Base-by-base conservation (phyloP, 441 rosid genomes). In the Erysimum cheiri region DNA sequence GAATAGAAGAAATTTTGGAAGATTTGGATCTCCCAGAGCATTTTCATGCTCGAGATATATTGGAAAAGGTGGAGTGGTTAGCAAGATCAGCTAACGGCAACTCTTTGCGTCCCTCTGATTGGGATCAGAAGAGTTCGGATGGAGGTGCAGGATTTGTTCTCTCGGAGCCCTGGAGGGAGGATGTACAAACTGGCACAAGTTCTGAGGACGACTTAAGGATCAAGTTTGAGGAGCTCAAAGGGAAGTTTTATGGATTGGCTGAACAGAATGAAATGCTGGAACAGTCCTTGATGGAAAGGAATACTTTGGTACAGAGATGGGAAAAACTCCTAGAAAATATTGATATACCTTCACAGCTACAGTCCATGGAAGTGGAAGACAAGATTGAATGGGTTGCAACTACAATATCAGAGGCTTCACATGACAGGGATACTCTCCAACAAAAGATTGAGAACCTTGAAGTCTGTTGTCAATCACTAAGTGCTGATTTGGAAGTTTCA, bases 211-310 rank as follows among this genome's bases (percentile, higher is more conserved):
- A 89, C 53, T 73, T 92, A 80, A 88, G 93, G 81, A 88, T 95
- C 79, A 88, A 92, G 77, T 88, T 81, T 47, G 99, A 96, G 78
- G 99, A 96, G 71, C 92, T 96, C 66, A 91, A 96, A 64, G 83
- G 87, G 56, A 93, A 90, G 81, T 96, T 93, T 80, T 96, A 85
- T 82, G 96, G 93, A 57, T 81, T 93, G 87, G 99, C 98, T 59
- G 98, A 96, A 79, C 97, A 94, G 83, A 96, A 90, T 85, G 99
- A 93, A 85, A 92, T 93, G 99, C 92, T 93, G 77, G 98, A 96
- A 75, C 99, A 92, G 76, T 96, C 99, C 67, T 83, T 96, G 69
- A 75, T 87, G 98, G 92, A 90, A 72, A 92, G 98, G 82, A 93
- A 92, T 78, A 83, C 82, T 47, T 72, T 92, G 83, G 86, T 93